These are phyloP conservation scores for Didymella arachidicola DNA, from an alignment of 2,329 filamentous ascomycete genomes.

Conservation along the genomic window DNA sequence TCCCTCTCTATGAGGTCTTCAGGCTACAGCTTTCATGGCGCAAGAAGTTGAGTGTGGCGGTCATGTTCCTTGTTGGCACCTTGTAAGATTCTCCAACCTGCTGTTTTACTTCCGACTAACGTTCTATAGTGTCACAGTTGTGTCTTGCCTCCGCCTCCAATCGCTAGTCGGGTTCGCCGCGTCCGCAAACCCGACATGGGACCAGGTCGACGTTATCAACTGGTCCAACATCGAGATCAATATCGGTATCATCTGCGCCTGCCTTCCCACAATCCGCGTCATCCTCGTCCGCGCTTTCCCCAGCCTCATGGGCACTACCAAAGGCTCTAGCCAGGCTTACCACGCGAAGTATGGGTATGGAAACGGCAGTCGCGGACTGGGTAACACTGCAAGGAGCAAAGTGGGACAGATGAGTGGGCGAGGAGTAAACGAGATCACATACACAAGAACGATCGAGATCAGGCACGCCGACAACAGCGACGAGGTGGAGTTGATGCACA, in stretches of 20 bases:
- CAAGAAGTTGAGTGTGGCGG: constrained; percentile 48
- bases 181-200: constrained; percentile 53
- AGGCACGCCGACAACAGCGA: constrained; percentile 16
- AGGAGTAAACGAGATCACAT: constrained; percentile 16
- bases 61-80: constrained; percentile 51
- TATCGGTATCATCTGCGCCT: constrained; percentile 56
- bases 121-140: constrained; percentile 50
- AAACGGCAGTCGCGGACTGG: constrained; percentile 9
- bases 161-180: constrained; percentile 54
- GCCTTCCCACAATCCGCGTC: constrained; percentile 53
- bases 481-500: constrained; percentile 22
- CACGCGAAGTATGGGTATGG: constrained; percentile 18
- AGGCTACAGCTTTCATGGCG: constrained; percentile 43
- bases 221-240: constrained; percentile 56
- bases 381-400: constrained; percentile 8
- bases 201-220: constrained; percentile 51
- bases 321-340: constrained; percentile 17
- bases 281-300: constrained; percentile 51
- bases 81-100: constrained; percentile 37
- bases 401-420: constrained; percentile 8
- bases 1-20: constrained; percentile 47
- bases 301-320: constrained; percentile 47
- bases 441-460: constrained; percentile 16
- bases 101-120: constrained; percentile 4
- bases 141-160: constrained; percentile 56